Evolutionary conservation across 108 stramenopile species (phyloP).

Genomic region (Licmophora abbreviata): DNA sequence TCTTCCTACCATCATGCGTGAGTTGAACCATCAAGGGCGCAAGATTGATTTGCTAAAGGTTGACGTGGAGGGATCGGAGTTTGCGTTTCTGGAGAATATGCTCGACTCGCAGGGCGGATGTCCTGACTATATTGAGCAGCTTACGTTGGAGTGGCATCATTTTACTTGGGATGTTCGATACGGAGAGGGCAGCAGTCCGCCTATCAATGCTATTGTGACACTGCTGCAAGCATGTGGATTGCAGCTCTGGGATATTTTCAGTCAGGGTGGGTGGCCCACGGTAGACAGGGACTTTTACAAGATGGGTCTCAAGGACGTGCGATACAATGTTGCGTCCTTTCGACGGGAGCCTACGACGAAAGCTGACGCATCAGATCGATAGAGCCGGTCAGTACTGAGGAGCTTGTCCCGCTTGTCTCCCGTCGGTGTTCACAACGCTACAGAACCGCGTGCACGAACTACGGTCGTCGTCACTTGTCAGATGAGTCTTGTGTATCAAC

Average conservation of each 20-base stretch:
- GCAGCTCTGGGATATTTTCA: too few relatives aligned
- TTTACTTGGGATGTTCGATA: slow-evolving; percentile 8
- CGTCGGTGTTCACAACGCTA: too few relatives aligned
- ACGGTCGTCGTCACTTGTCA: too few relatives aligned
- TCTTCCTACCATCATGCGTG: background rate
- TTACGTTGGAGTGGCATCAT: slow-evolving; percentile 21
- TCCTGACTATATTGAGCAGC: slow-evolving; percentile 9
- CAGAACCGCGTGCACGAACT: too few relatives aligned
- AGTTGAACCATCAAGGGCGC: slow-evolving; percentile 9
- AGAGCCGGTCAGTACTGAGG: too few relatives aligned
- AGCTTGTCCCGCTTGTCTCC: too few relatives aligned
- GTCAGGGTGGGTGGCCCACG: background rate
- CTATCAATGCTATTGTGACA: slow-evolving; percentile 9
- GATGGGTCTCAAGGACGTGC: background rate
- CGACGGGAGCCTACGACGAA: too few relatives aligned
- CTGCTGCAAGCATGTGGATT: slow-evolving; percentile 13
- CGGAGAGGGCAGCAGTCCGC: slow-evolving; percentile 7
- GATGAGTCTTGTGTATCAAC: too few relatives aligned
- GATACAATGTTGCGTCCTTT: background rate
- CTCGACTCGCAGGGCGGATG: background rate
- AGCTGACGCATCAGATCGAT: too few relatives aligned
- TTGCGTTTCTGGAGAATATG: slow-evolving; percentile 16
- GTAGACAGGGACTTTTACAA: background rate
- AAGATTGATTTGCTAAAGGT: slow-evolving; percentile 9
- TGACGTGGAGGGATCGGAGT: slow-evolving; percentile 22